Conservation (phyloP, 768 basidiomycete genomes). For the Hericium coralloides region DNA sequence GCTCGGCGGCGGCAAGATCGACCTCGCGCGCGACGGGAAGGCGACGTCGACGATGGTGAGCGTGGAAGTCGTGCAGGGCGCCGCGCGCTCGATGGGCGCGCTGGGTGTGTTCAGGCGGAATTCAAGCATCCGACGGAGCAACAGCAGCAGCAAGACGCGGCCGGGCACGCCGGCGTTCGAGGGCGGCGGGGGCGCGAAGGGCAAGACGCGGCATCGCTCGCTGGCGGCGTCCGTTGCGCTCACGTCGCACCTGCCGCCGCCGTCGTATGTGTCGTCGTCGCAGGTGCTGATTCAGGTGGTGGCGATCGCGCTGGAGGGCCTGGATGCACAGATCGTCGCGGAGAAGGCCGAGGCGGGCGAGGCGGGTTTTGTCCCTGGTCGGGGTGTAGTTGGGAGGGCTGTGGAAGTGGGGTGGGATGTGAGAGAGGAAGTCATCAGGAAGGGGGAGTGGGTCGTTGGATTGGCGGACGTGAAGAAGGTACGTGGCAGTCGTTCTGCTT, state of each 20-base stretch:
- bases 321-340: conserved; percentile 61
- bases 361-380: conserved; percentile 72
- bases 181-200: not conserved
- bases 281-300: conserved; percentile 82
- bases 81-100: conserved; percentile 12
- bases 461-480: conserved; percentile 77
- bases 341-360: conserved; percentile 25
- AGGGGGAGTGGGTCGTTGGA: conserved; percentile 86
- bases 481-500: conserved; percentile 3
- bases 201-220: not conserved
- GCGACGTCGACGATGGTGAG: conserved; percentile 88
- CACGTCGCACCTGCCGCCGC: conserved; percentile 43
- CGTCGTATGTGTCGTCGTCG: conserved; percentile 56
- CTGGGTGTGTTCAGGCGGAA: conserved; percentile 5
- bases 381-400: conserved; percentile 79
- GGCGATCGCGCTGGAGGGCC: conserved; percentile 75
- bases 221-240: conserved; percentile 20
- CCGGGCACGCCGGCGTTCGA: not conserved
- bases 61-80: conserved; percentile 65
- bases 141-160: not conserved
- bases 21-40: conserved; percentile 66
- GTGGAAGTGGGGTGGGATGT: conserved; percentile 81
- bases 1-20: conserved; percentile 43
- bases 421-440: conserved; percentile 43
- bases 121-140: not conserved